These are phyloP conservation scores for Niebla homalea DNA, from an alignment of 495 filamentous ascomycete species.

Conservation along the genomic window DNA sequence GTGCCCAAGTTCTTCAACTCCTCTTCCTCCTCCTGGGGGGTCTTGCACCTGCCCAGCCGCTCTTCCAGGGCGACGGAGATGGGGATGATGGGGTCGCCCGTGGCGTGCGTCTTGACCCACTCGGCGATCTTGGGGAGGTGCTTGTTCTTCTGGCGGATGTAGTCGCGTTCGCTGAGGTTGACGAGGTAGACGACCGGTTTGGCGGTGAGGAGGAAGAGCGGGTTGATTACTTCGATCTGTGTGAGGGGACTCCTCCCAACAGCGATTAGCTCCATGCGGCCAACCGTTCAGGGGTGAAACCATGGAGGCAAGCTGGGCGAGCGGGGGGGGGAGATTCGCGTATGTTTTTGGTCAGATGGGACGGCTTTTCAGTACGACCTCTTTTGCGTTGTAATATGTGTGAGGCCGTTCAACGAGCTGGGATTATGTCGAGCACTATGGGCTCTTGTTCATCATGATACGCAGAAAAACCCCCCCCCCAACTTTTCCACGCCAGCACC, in stretches of 20 bases:
- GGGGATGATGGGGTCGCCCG: conserved; percentile 81
- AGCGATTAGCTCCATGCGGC: conserved; percentile 12
- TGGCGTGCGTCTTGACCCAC: conserved; percentile 84
- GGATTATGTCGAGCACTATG: conserved; percentile 88
- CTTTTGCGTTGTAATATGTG: conserved; percentile 43
- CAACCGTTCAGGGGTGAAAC: conserved; percentile 4
- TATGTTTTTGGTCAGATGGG: conserved; percentile 35
- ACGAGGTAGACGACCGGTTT: conserved; percentile 97
- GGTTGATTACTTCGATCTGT: conserved; percentile 96
- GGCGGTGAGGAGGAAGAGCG: conserved; percentile 83
- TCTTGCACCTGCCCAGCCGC: conserved; percentile 64
- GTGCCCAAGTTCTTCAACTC: conserved; percentile 83
- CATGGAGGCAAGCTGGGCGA: background rate
- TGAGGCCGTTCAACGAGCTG: conserved; percentile 95
- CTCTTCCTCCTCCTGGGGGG: conserved; percentile 62
- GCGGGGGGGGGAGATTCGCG: background rate
- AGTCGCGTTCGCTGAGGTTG: conserved; percentile 95
- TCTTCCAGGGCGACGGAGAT: conserved; percentile 89
- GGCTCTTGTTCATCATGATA: conserved; percentile 96
- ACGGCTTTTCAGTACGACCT: conserved; percentile 73
- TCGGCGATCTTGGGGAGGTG: conserved; percentile 81
- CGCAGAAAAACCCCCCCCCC: background rate
- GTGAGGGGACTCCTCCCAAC: conserved; percentile 21
- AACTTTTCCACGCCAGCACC: too few species aligned
- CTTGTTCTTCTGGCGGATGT: conserved; percentile 99